Evolutionary conservation across 129 eudicot genomes (phyloP), one percentile per base, ranked within the genome.

Genomic region (Pittosporum tobira): DNA sequence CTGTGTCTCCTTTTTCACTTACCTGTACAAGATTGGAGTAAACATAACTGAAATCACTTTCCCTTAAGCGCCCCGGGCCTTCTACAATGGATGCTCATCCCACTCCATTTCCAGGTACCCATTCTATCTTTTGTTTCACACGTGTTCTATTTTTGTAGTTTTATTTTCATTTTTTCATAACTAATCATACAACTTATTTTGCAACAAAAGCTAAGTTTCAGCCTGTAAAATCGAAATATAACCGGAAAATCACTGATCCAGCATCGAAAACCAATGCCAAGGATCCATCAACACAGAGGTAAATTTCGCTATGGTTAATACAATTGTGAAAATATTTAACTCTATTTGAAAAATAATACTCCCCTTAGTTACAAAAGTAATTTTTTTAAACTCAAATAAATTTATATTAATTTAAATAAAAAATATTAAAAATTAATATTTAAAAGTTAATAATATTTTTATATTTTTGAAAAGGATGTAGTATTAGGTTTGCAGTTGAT

Each of bases 61-160:
- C 19, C 18, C 43, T 21, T 26, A 26, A 13, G 14, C 0, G 0
- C 21, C 21, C 40, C 1, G 1, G 40, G 6, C 0, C 0, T 54
- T 54, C 5, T 9, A 7, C 23, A 21, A 78, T 78, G 79, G 77
- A 73, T 61, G 47, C 26, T 57, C 77, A 77, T 67, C 76, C 88
- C 37, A 71, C 78, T n/a, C 76, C 88, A 5, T 74, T 77, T 62
- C 81, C 84, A 28, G 84, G 88, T 81, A 74, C 51, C 26, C 29
- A 4, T 6, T 51, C 45, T 59, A 8, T 40, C 22, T 1, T 21
- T 18, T 0, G 4, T 12, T 14, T 56, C 28, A 0, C 15, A 19
- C 23, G 16, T 47, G 5, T 34, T 9, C 40, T 34, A 5, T 11
- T 23, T 10, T 58, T 59, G 4, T 50, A 19, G 30, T n/a, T 12